Evolutionary conservation across 2,329 filamentous ascomycete genomes (phyloP), one percentile per base, ranked within the genome.

Genomic region (Colletotrichum sp.): DNA sequence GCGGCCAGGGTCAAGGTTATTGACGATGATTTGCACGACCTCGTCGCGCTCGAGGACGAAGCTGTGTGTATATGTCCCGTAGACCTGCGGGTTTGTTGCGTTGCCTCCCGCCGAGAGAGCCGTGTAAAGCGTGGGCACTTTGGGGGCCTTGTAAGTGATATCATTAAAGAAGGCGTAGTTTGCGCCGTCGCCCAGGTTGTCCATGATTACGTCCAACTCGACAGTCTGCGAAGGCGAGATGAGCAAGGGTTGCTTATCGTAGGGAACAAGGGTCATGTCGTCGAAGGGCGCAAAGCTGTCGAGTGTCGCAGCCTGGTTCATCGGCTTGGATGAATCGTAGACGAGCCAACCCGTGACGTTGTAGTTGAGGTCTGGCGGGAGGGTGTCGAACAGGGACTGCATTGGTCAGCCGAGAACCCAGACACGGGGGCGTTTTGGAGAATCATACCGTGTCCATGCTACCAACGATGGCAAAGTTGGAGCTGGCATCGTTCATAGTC

Each of bases 61-160:
- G 2, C 92, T 84, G 79, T 94, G 89, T 0, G 93, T 92, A 82
- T 91, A 91, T 22, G 88, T 86, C 34, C 94, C 94, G 81, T 96
- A 96, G 6, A 95, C 85, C 3, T 82, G 78, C 0, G 92, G 86
- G 76, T 95, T 88, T 3, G 87, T 87, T 16, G 91, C 90, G 22
- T 88, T 85, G 67, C 94, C 85, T 19, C 91, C 91, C 2, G 91
- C 85, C 0, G 91, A 92, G 5, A 98, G 87, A 2, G 90, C 94
- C 1, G 94, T 95, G 87, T 96, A 98, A 0, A 98, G 88, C 0
- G 93, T 92, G 0, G 95, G 96, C 0, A 98, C 95, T 82, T 95
- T 94, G 65, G 94, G 95, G 0, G 85, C 72, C 5, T 90, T 90
- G 82, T 96, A 98, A 34, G 94, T 95, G 77, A 95, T 91, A 83